phyloP scores from a whole-genome alignment of 805 yeast species.

The Yarrowia sp. region DNA sequence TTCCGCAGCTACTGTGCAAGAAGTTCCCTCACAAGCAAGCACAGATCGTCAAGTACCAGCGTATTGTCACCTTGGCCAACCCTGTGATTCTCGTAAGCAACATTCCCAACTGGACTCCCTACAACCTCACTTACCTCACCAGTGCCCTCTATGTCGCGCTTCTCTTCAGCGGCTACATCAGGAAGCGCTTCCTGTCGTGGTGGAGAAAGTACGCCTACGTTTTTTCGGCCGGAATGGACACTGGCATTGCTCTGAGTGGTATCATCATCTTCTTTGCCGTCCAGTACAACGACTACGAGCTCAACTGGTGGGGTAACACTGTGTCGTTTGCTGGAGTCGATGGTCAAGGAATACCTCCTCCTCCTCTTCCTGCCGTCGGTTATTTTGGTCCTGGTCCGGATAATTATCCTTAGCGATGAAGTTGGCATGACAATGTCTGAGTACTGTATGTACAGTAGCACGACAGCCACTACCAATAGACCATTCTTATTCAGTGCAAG shows the following conservation, averaged over 20 bases:
- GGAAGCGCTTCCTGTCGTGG: neutral
- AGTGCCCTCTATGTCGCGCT: neutral
- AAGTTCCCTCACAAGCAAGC: neutral
- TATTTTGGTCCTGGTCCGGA: neutral
- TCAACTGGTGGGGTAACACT: neutral
- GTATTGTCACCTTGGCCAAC: neutral
- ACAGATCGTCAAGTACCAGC: neutral
- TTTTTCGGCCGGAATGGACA: neutral
- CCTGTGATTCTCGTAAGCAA: neutral
- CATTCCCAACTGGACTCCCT: neutral
- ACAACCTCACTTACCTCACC: neutral
- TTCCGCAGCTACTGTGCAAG: slow-evolving; percentile 29
- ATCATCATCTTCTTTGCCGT: neutral
- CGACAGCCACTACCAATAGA: no score
- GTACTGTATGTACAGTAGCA: no score
- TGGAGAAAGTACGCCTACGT: neutral
- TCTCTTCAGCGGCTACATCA: neutral
- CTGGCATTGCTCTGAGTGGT: neutral
- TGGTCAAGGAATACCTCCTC: neutral
- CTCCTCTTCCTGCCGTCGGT: neutral
- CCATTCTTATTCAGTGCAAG: no score
- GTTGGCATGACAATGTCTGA: no score
- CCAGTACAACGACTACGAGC: neutral
- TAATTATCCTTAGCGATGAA: neutral
- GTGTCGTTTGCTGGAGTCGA: neutral